Conservation (phyloP, 805 yeast genomes). For the Starmerella vitae region DNA sequence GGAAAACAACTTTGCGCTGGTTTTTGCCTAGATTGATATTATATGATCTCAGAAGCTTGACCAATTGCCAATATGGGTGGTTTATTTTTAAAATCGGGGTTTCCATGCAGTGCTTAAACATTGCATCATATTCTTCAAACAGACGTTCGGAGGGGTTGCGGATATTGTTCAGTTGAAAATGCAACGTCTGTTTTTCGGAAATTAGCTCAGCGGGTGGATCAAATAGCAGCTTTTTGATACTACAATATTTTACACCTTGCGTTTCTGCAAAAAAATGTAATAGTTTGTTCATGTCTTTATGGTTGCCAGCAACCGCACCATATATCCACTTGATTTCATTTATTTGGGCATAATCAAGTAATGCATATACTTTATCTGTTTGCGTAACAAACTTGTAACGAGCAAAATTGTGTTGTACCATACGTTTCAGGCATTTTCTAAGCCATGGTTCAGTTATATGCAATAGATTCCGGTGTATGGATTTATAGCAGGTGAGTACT, state of each 20-base stretch:
- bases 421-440: slow-evolving; percentile 1
- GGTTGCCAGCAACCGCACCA: not conserved
- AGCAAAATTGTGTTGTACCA: slow-evolving; percentile 12
- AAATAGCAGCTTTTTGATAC: slow-evolving; percentile 2
- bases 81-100: not conserved
- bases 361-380: slow-evolving; percentile 1
- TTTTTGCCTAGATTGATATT: slow-evolving; percentile 3
- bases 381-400: slow-evolving; percentile 9
- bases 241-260: slow-evolving; percentile 7
- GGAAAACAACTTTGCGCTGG: slow-evolving; percentile 5
- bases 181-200: slow-evolving; percentile 3
- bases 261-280: slow-evolving; percentile 4
- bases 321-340: slow-evolving; percentile 8
- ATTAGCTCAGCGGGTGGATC: not conserved
- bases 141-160: slow-evolving; percentile 2
- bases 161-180: slow-evolving; percentile 9
- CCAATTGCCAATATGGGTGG: slow-evolving; percentile 9
- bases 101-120: not conserved
- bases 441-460: slow-evolving; percentile 3
- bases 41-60: slow-evolving; percentile 1
- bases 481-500: slow-evolving; percentile 7
- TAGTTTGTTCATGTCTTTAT: slow-evolving; percentile 1
- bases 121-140: slow-evolving; percentile 6
- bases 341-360: slow-evolving; percentile 5
- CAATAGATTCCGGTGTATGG: slow-evolving; percentile 9